phyloP scores from a whole-genome alignment of 768 basidiomycete species.

The Tylopilus rubrobrunneus region DNA sequence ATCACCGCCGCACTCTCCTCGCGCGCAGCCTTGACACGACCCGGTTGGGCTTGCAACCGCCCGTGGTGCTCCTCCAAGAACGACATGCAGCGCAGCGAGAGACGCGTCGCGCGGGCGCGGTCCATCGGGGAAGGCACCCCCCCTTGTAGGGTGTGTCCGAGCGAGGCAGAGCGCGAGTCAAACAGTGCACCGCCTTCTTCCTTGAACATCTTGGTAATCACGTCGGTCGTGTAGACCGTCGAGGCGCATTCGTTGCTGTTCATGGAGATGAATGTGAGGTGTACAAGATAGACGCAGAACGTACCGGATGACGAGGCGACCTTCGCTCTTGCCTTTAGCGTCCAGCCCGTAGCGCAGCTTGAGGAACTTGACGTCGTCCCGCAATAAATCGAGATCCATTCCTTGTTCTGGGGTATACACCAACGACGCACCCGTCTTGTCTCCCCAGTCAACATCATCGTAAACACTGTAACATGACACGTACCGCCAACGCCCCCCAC shows the following conservation, averaged over 20 bases:
- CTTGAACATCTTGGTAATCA: conserved; percentile 90
- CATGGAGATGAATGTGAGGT: neutral
- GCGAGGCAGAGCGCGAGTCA: conserved; percentile 91
- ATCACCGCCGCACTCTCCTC: conserved; percentile 82
- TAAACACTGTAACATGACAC: conserved; percentile 27
- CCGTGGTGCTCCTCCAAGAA: conserved; percentile 86
- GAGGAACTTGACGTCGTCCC: conserved; percentile 84
- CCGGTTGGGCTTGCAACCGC: conserved; percentile 45
- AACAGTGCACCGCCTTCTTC: conserved; percentile 93
- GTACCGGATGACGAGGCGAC: conserved; percentile 87
- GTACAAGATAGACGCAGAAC: conserved; percentile 20
- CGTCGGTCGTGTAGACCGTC: conserved; percentile 83
- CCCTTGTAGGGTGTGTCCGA: conserved; percentile 96
- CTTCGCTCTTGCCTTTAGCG: conserved; percentile 85
- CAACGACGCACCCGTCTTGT: conserved; percentile 82
- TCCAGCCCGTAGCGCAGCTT: conserved; percentile 83
- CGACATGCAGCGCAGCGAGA: conserved; percentile 88
- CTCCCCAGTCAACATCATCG: neutral
- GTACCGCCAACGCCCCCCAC: conserved; percentile 90
- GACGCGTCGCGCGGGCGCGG: conserved; percentile 84
- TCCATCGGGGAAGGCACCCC: conserved; percentile 94
- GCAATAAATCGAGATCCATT: conserved; percentile 76
- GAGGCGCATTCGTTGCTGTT: conserved; percentile 83
- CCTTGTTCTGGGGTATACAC: conserved; percentile 94
- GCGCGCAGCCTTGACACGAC: conserved; percentile 51